Evolutionary conservation across 306 rosid genomes (phyloP).

Genomic region (Boehmeria nivea): DNA sequence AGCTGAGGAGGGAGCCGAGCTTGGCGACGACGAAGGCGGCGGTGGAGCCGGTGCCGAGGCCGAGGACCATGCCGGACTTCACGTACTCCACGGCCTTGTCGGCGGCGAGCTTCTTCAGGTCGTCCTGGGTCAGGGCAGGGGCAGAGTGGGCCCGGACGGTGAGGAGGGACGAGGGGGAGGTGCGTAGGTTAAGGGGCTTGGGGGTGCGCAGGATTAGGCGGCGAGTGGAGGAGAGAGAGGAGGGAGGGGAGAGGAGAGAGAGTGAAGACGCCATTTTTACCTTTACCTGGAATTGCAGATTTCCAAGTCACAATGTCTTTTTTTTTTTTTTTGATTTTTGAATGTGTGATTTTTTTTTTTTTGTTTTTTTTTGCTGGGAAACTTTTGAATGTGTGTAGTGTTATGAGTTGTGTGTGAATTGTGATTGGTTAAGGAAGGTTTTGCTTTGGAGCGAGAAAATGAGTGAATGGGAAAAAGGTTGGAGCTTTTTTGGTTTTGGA

Average conservation of each 20-base stretch:
- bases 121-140: conserved; percentile 66
- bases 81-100: conserved; percentile 79
- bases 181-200: conserved; percentile 44
- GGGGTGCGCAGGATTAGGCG: conserved; percentile 30
- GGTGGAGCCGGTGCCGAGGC: conserved; percentile 89
- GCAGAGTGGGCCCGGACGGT: conserved; percentile 50
- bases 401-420: neutral
- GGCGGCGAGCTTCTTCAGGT: conserved; percentile 78
- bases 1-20: conserved; percentile 53
- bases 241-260: conserved; percentile 48
- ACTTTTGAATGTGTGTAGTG: neutral
- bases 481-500: neutral
- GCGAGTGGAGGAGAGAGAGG: conserved; percentile 44
- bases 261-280: conserved; percentile 67
- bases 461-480: neutral
- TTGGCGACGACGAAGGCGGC: conserved; percentile 85
- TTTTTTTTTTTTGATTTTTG: no score
- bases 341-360: no score
- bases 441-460: neutral
- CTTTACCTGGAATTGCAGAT: conserved; percentile 5
- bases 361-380: no score
- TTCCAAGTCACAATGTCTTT: no score
- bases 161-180: conserved; percentile 32
- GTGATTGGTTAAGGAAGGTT: neutral
- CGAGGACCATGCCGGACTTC: conserved; percentile 78